Evolutionary conservation across 192 early-diverging fungal genomes (phyloP), one percentile per base, ranked within the genome.

Genomic region (Coemansia sp.): DNA sequence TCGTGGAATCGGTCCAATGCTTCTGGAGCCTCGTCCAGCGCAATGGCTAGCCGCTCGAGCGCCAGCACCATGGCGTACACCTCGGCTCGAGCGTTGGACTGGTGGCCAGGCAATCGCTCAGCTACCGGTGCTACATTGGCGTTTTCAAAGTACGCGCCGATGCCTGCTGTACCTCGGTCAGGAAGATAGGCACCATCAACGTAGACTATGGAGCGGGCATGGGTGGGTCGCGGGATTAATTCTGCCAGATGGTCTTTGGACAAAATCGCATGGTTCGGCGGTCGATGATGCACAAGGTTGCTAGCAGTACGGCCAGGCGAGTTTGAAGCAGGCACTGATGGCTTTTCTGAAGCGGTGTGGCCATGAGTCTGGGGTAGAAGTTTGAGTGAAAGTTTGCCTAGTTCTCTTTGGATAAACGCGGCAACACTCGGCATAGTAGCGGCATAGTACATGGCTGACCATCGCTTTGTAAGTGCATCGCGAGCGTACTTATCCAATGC

Each of bases 181-280:
- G 62, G 73, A 3, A 80, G 62, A 35, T 66, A 75, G 3, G 78
- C 69, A 12, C 78, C 78, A 35, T 80, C 78, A 1, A 67, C 59
- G 36, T 80, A 80, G 26, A 59, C 63, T 21, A 80, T 60, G 0
- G 68, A 43, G 10, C 69, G 62, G 10, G 53, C n/a, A 8, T 11
- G 16, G 2, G 68, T 61, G 0, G 73, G 66, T 56, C 36, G 21
- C 1, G 78, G 78, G n/a, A 80, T 53, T 10, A 80, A 59, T 31
- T 80, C 69, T 0, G 78, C 78, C 21, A 80, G 42, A 35, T 80
- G 78, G 43, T 80, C 73, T 14, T 57, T 43, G 33, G 72, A 75
- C 21, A 80, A 61, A 9, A 63, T 65, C 3, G 72, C 72, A 13
- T 80, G 73, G 45, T 73, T 71, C 21, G 69, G 66, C 53, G 78